A percentile compares a stretch with the other conserved stretches of the same genome.
These are phyloP conservation scores for Metschnikowia picachoensis DNA, from an alignment of 805 yeast species.

Conservation along the genomic window DNA sequence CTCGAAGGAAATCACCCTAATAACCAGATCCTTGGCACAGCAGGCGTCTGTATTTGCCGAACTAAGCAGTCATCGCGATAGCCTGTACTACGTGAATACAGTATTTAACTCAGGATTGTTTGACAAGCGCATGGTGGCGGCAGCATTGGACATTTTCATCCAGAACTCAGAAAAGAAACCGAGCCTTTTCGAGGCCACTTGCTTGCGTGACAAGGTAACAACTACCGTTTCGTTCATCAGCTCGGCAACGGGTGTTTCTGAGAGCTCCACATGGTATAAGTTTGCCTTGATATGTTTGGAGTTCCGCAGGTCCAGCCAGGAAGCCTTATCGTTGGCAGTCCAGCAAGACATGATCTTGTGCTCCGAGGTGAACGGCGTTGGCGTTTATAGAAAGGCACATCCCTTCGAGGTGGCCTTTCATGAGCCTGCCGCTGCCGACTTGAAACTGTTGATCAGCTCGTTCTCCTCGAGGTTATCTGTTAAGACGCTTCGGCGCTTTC, in stretches of 20 bases:
- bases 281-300: slow-evolving; percentile 73
- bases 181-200: slow-evolving; percentile 3
- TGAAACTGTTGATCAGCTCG: slow-evolving; percentile 21
- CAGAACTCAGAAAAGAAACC: slow-evolving; percentile 30
- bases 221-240: slow-evolving; percentile 8
- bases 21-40: slow-evolving; percentile 34
- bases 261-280: slow-evolving; percentile 58
- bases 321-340: slow-evolving; percentile 44
- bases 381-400: slow-evolving; percentile 31
- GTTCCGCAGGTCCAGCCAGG: slow-evolving; percentile 55
- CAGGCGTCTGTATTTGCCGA: slow-evolving; percentile 17
- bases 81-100: slow-evolving; percentile 4
- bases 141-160: slow-evolving; percentile 51
- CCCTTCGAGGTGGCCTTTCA: slow-evolving; percentile 24
- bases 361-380: slow-evolving; percentile 33
- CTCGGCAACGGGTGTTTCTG: slow-evolving; percentile 23
- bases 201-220: slow-evolving; percentile 25
- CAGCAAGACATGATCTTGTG: slow-evolving; percentile 16
- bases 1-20: slow-evolving; percentile 1
- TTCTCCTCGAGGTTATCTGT: slow-evolving; percentile 27
- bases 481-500: slow-evolving; percentile 26
- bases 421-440: slow-evolving; percentile 13
- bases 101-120: slow-evolving; percentile 50
- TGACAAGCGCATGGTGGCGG: slow-evolving; percentile 44
- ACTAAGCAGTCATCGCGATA: slow-evolving; percentile 5